Base-by-base conservation (phyloP, 1,284 basidiomycete genomes). In the Cryptococcus sp. region DNA sequence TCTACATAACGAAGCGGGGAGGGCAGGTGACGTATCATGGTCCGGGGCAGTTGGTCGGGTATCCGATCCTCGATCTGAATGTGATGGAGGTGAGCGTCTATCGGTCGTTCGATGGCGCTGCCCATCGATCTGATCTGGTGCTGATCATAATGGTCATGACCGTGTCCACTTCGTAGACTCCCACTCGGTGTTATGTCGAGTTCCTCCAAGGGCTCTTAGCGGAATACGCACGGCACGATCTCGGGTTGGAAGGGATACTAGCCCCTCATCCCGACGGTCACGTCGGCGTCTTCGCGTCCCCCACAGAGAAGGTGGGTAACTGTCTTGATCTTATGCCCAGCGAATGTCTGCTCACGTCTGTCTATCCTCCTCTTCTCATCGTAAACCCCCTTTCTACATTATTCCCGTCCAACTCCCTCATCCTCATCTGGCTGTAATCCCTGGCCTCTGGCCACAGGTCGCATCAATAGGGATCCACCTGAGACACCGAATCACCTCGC, bases 381-480 rank as follows among this genome's bases (percentile, higher is more conserved):
- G n/a, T n/a, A n/a, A n/a, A n/a, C n/a, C n/a, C n/a, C n/a, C 41
- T 17, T 42, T 42, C 16, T 42, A 42, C 41, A n/a, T n/a, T n/a
- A n/a, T n/a, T n/a, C n/a, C n/a, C n/a, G n/a, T n/a, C n/a, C n/a
- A n/a, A n/a, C n/a, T n/a, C n/a, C n/a, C n/a, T n/a, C n/a, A n/a
- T n/a, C n/a, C n/a, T n/a, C n/a, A n/a, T n/a, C n/a, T n/a, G n/a
- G n/a, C n/a, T n/a, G n/a, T 13, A 40, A 46, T 38, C 20, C 38
- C n/a, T 52, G 22, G 11, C 3, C 35, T 41, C 38, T 74, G 75
- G 45, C 86, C 85, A 44, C 93, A 99, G 80, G 84, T 99, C 66
- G 91, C 87, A 8, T 95, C 92, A 60, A 95, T 99, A 59, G 96
- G 96, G 50, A 92, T 99, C 53, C 94, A 98, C 78, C 88, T 99